Conservation (phyloP, 169 alveolate genomes). For the Babesia caballi region DNA sequence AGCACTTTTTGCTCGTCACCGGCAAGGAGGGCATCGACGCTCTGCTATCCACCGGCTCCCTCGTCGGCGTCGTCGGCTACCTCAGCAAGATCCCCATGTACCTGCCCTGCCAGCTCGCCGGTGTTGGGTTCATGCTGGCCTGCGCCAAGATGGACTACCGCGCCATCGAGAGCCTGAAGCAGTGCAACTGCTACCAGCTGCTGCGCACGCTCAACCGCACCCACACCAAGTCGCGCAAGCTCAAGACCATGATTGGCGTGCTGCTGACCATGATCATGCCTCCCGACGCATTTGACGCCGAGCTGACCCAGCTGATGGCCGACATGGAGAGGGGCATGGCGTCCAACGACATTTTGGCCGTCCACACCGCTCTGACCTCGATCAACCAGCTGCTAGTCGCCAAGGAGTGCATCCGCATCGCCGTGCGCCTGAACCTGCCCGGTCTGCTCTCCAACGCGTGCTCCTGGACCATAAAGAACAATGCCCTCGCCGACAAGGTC, state of each 20-base stretch:
- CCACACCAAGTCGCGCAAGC: slow-evolving; percentile 80
- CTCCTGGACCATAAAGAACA: slow-evolving; percentile 48
- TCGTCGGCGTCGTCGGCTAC: slow-evolving; percentile 76
- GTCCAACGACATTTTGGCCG: slow-evolving; percentile 56
- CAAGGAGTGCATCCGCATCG: slow-evolving; percentile 70
- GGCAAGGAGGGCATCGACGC: slow-evolving; percentile 70
- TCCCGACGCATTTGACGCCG: slow-evolving; percentile 82
- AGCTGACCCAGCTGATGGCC: slow-evolving; percentile 77
- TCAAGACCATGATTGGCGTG: slow-evolving; percentile 83
- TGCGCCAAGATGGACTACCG: slow-evolving; percentile 74
- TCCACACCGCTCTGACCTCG: slow-evolving; percentile 66
- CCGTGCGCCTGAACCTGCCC: slow-evolving; percentile 69
- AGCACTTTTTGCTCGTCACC: slow-evolving; percentile 72
- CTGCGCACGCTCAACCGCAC: slow-evolving; percentile 75
- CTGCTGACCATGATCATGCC: slow-evolving; percentile 86
- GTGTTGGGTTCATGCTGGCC: slow-evolving; percentile 74
- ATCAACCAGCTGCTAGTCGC: slow-evolving; percentile 72
- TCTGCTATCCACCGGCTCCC: slow-evolving; percentile 71
- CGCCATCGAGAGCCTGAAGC: slow-evolving; percentile 69
- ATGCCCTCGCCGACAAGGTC: slow-evolving; percentile 32
- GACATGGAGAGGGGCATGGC: slow-evolving; percentile 73
- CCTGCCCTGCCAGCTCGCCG: slow-evolving; percentile 80
- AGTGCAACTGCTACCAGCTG: slow-evolving; percentile 63
- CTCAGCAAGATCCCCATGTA: slow-evolving; percentile 83
- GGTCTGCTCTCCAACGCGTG: slow-evolving; percentile 32